phyloP scores from a whole-genome alignment of 2,329 filamentous ascomycete species.

The Emydomyces testavorans region DNA sequence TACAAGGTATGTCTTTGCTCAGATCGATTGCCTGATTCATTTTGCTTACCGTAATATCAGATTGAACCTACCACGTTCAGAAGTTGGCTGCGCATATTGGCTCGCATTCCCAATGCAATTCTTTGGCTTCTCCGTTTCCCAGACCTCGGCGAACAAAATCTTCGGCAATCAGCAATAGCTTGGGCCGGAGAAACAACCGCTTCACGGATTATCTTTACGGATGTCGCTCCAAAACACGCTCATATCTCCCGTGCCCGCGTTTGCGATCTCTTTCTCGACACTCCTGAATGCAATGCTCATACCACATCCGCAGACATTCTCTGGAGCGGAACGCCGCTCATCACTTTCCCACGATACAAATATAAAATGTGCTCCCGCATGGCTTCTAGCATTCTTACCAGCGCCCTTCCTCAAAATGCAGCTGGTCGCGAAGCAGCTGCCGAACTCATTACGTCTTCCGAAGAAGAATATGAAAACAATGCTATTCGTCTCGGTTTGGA shows the following conservation, averaged over 20 bases:
- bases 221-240: conserved; percentile 87
- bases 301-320: conserved; percentile 93
- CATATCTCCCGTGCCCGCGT: conserved; percentile 87
- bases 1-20: conserved; percentile 62
- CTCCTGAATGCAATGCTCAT: conserved; percentile 94
- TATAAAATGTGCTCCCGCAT: conserved; percentile 99
- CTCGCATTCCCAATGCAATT: conserved; percentile 72
- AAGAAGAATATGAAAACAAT: conserved; percentile 72
- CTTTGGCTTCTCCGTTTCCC: conserved; percentile 96
- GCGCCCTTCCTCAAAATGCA: conserved; percentile 63
- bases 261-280: conserved; percentile 91
- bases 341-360: conserved; percentile 80
- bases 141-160: conserved; percentile 77
- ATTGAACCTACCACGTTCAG: conserved; percentile 96
- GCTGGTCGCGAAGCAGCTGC: conserved; percentile 56
- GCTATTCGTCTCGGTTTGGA: conserved; percentile 57
- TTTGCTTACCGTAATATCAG: conserved; percentile 36
- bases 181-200: conserved; percentile 85
- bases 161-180: conserved; percentile 62
- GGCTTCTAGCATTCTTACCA: conserved; percentile 86
- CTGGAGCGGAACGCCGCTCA: conserved; percentile 87
- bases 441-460: conserved; percentile 66
- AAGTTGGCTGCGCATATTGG: conserved; percentile 84
- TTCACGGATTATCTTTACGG: conserved; percentile 80
- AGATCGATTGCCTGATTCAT: not conserved